Evolutionary conservation across 805 yeast species (phyloP).

Genomic region (Debaryomyces hansenii): DNA sequence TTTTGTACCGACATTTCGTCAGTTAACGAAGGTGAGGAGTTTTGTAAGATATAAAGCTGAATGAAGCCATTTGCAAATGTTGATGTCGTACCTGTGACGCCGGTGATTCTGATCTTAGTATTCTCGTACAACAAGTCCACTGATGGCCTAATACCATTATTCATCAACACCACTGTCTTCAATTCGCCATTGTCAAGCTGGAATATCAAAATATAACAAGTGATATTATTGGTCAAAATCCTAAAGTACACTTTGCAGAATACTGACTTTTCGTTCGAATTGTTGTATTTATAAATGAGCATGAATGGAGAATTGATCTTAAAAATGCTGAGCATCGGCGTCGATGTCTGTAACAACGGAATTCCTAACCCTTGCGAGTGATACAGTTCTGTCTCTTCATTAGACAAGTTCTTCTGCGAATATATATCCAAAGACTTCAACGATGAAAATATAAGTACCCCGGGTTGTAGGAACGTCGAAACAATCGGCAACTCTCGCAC

Average conservation of each 20-base stretch:
- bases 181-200: conserved; percentile 2
- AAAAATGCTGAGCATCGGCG: conserved; percentile 22
- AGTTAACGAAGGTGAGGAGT: conserved; percentile 16
- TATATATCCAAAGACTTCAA: conserved; percentile 8
- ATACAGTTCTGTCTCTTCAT: conserved; percentile 3
- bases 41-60: conserved; percentile 19
- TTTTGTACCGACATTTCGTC: conserved; percentile 18
- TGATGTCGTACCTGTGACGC: conserved; percentile 34
- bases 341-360: conserved; percentile 20
- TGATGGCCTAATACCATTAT: conserved; percentile 29
- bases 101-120: conserved; percentile 30
- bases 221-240: conserved; percentile 24
- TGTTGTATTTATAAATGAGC: conserved; percentile 15
- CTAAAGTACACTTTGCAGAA: conserved; percentile 31
- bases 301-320: conserved; percentile 31
- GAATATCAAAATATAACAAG: conserved; percentile 29
- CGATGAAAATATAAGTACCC: conserved; percentile 16
- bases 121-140: conserved; percentile 26
- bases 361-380: conserved; percentile 2
- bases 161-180: conserved; percentile 19
- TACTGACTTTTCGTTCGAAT: conserved; percentile 15
- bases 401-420: conserved; percentile 3
- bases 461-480: conserved; percentile 19
- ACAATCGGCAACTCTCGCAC: conserved; percentile 16
- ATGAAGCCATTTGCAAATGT: conserved; percentile 35